A percentile compares a stretch with the other conserved stretches of the same genome.
Conservation (phyloP, 495 filamentous ascomycete species). For the Aspergillus kassunensis region DNA sequence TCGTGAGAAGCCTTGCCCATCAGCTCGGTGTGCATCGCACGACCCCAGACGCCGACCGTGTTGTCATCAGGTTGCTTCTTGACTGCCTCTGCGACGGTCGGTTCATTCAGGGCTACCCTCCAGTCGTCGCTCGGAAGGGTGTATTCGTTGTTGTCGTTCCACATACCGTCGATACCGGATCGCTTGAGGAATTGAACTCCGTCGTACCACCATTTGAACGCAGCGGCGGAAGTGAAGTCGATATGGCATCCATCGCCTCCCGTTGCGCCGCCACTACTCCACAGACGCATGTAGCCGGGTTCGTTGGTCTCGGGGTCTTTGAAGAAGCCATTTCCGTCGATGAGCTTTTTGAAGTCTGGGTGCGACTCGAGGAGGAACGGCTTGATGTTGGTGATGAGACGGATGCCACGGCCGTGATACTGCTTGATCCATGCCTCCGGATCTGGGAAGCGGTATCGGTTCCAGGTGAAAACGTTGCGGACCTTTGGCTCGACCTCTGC, state of each 20-base stretch:
- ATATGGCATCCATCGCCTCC: slow-evolving; percentile 66
- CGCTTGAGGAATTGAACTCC: slow-evolving; percentile 57
- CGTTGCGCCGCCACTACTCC: slow-evolving; percentile 64
- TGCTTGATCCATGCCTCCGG: slow-evolving; percentile 56
- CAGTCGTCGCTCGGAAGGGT: slow-evolving; percentile 61
- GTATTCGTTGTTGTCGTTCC: slow-evolving; percentile 78
- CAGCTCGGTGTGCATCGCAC: slow-evolving; percentile 60
- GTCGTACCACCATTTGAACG: slow-evolving; percentile 67
- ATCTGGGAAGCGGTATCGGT: slow-evolving; percentile 60
- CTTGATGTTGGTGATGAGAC: slow-evolving; percentile 66
- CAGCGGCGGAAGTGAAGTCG: slow-evolving; percentile 61
- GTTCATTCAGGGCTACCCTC: slow-evolving; percentile 51
- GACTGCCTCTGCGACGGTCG: slow-evolving; percentile 25
- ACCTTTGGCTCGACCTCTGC: slow-evolving; percentile 61
- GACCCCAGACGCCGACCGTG: slow-evolving; percentile 58
- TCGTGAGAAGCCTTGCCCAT: slow-evolving; percentile 64
- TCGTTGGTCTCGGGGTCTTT: slow-evolving; percentile 49
- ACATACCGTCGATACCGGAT: slow-evolving; percentile 63
- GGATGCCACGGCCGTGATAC: slow-evolving; percentile 59
- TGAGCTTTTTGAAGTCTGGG: slow-evolving; percentile 56
- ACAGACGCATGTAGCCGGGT: slow-evolving; percentile 56
- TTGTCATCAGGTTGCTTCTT: slow-evolving; percentile 27
- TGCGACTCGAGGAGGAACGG: slow-evolving; percentile 64
- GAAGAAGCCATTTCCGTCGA: slow-evolving; percentile 54
- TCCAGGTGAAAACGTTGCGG: slow-evolving; percentile 70